Evolutionary conservation across 257 asterid species (phyloP).

Genomic region (Cruciata laevipes): DNA sequence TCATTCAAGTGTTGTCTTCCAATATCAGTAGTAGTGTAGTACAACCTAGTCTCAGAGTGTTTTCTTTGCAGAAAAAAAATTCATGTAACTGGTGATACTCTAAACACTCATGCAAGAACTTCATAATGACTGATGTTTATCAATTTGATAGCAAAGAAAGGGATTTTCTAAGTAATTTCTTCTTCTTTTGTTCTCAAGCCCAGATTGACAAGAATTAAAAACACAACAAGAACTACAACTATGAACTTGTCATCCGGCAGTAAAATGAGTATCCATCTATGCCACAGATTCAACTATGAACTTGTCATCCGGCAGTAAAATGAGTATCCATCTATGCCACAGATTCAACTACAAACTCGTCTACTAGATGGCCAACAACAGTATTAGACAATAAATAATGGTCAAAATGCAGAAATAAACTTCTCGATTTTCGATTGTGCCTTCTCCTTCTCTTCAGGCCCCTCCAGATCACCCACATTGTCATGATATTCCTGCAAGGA

Average conservation of each 20-base stretch:
- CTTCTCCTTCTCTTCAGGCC: constrained; percentile 97
- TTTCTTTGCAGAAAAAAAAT: too few species aligned
- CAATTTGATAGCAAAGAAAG: neutral
- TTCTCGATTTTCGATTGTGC: constrained; percentile 63
- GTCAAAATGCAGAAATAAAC: constrained; percentile 60
- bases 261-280: too few species aligned
- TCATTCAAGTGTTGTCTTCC: too few species aligned
- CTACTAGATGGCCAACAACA: too few species aligned
- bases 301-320: neutral
- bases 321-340: too few species aligned
- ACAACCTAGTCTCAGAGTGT: too few species aligned
- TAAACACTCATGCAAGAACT: too few species aligned
- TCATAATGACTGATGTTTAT: too few species aligned
- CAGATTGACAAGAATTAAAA: neutral
- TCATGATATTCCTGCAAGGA: constrained; percentile 70
- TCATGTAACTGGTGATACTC: too few species aligned
- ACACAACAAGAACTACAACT: neutral
- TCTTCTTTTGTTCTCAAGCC: too few species aligned
- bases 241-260: neutral
- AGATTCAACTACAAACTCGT: neutral
- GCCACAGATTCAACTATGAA: neutral
- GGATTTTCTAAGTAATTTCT: neutral
- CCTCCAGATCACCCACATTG: constrained; percentile 90
- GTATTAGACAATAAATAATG: neutral
- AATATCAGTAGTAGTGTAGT: too few species aligned